Base-by-base conservation (phyloP, 768 basidiomycete genomes). In the Amanita polypyramis region DNA sequence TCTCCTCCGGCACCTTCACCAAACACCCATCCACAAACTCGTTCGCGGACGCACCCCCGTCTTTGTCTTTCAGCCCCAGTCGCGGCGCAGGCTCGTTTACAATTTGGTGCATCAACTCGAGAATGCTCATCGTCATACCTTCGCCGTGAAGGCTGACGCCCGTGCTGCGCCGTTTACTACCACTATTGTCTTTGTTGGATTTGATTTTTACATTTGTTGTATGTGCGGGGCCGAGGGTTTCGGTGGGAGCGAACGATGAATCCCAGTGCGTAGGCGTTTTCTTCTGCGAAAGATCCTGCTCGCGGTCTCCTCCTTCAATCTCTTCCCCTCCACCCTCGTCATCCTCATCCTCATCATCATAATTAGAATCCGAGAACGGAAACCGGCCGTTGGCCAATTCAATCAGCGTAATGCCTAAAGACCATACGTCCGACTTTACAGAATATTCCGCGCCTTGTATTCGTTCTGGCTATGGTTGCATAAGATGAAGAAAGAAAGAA, bases 381-480 rank as follows among this genome's bases (percentile, higher is more conserved):
- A 99, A 99, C 32, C 92, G 85, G 7, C 94, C 96, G 25, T 95
- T 79, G 0, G 93, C 96, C 34, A 99, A 80, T 68, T 99, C 96
- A 63, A 98, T 93, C 42, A 99, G 74, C 4, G 93, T 88, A 59
- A 99, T 92, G 27, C 96, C 96, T 35, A 98, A 76, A 0, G 95
- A 97, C 96, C 96, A 99, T 3, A 98, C 95, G 58, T 99, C 96
- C 2, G 94, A 96, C 67, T 98, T 98, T 65, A 99, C 95, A 25
- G 92, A 92, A 65, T 99, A 98, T 60, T 90, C 88, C 1, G 92
- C 92, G 45, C 96, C 96, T 68, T 97, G 95, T 69, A 99, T 98
- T 51, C 96, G 92, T 61, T 99, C 96, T 19, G 96, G 96, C 96
- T 99, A 64, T 41, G 4, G 7, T 27, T 27, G 25, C 25, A 4